These are phyloP conservation scores for Cytospora paraplurivora DNA, from an alignment of 2,329 filamentous ascomycete species.

Conservation along the genomic window DNA sequence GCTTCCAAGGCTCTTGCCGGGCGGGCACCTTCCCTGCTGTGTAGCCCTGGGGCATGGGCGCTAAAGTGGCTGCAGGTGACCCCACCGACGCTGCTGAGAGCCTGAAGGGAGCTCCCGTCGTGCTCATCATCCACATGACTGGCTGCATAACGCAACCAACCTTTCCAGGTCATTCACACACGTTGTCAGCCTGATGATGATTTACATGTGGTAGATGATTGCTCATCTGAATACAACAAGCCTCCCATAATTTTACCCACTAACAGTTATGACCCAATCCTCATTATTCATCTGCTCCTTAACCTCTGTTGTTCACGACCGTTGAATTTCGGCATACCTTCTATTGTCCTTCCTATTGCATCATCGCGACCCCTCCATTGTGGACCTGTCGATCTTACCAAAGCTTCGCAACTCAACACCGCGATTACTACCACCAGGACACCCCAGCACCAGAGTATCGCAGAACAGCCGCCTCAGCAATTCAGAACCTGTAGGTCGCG, in stretches of 20 bases:
- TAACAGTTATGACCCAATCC: neutral
- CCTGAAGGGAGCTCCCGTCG: constrained; percentile 2
- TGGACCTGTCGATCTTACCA: constrained; percentile 9
- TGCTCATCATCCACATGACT: constrained; percentile 13
- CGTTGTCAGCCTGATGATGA: constrained; percentile 9
- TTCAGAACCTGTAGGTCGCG: neutral
- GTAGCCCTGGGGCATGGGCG: neutral
- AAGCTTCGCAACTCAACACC: neutral
- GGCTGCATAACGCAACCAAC: neutral
- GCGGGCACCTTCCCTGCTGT: constrained; percentile 1
- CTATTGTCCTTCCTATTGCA: constrained; percentile 11
- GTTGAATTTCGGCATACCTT: too few relatives aligned
- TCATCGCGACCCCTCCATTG: constrained; percentile 17
- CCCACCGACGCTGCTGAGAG: neutral
- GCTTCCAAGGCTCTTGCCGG: neutral
- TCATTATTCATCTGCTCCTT: neutral
- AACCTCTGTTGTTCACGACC: neutral
- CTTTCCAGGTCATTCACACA: neutral
- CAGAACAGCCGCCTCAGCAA: neutral
- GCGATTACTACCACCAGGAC: neutral
- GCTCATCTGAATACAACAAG: neutral
- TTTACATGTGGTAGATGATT: constrained; percentile 1
- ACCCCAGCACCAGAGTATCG: neutral
- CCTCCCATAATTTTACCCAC: neutral
- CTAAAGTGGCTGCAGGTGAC: constrained; percentile 4